These are phyloP conservation scores for Boletus reticuloceps DNA, from an alignment of 768 basidiomycete genomes.

Conservation along the genomic window DNA sequence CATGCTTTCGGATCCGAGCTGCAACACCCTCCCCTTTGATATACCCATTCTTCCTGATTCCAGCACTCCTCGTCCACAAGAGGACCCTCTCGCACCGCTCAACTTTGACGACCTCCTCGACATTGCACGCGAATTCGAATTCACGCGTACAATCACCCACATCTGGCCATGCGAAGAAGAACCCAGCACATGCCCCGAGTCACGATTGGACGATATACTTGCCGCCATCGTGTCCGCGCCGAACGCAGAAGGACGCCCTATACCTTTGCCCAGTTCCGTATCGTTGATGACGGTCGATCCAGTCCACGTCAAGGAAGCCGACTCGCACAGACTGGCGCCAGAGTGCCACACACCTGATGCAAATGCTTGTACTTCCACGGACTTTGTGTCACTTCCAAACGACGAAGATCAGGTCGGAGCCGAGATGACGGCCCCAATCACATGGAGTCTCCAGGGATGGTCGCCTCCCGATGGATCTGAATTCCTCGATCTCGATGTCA, in stretches of 20 bases:
- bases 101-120: constrained; percentile 29
- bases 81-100: constrained; percentile 10
- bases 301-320: background rate
- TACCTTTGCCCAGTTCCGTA: background rate
- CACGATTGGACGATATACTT: constrained; percentile 19
- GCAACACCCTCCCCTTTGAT: constrained; percentile 3
- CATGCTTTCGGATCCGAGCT: constrained; percentile 23
- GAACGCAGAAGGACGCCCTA: constrained; percentile 3
- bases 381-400: background rate
- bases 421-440: background rate
- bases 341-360: background rate
- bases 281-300: background rate
- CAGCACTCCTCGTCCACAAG: background rate
- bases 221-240: constrained; percentile 5
- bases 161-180: constrained; percentile 20
- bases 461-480: constrained; percentile 23
- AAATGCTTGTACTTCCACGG: background rate
- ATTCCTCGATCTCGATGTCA: constrained; percentile 24
- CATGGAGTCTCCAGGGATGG: constrained; percentile 23
- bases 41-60: background rate
- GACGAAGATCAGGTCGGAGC: constrained; percentile 1
- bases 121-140: constrained; percentile 29
- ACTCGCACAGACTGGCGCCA: background rate
- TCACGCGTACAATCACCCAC: constrained; percentile 20
- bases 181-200: constrained; percentile 1